phyloP scores from a whole-genome alignment of 441 rosid genomes.

The Arabidopsis lyrata region DNA sequence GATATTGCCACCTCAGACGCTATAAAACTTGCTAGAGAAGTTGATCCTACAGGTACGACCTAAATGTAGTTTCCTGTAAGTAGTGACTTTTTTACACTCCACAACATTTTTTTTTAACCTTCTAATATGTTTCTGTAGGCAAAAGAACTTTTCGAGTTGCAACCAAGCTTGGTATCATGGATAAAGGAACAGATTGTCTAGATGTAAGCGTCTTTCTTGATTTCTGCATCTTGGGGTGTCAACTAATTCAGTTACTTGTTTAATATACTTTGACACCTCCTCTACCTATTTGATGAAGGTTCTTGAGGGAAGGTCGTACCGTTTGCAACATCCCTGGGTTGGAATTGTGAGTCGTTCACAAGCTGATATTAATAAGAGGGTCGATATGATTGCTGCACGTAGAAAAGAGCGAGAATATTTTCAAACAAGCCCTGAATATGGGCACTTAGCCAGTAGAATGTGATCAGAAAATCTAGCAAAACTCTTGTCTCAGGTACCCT shows the following conservation, averaged over 20 bases:
- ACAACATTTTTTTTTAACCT: background rate
- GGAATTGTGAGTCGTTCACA: slow-evolving; percentile 99
- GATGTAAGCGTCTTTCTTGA: slow-evolving; percentile 61
- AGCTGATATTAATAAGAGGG: slow-evolving; percentile 97
- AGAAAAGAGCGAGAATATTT: slow-evolving; percentile 95
- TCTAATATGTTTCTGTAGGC: slow-evolving; percentile 56
- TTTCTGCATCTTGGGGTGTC: slow-evolving; percentile 32
- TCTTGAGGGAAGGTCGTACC: slow-evolving; percentile 94
- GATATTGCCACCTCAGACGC: slow-evolving; percentile 99
- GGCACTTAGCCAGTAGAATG: slow-evolving; percentile 94
- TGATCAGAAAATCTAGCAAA: slow-evolving; percentile 98
- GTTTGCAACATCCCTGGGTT: slow-evolving; percentile 99
- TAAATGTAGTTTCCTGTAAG: slow-evolving; percentile 19
- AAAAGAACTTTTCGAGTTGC: slow-evolving; percentile 97
- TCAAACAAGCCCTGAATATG: slow-evolving; percentile 96
- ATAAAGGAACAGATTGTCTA: slow-evolving; percentile 94
- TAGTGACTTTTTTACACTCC: slow-evolving; percentile 4
- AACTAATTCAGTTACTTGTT: slow-evolving; percentile 34
- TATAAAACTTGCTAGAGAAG: slow-evolving; percentile 98
- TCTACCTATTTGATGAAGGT: slow-evolving; percentile 59
- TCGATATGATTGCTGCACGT: slow-evolving; percentile 94
- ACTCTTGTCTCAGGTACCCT: slow-evolving; percentile 81
- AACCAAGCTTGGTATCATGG: slow-evolving; percentile 99
- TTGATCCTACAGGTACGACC: slow-evolving; percentile 88
- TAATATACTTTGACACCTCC: slow-evolving; percentile 39